Conservation (phyloP, 805 yeast genomes). For the Candida saitoana region DNA sequence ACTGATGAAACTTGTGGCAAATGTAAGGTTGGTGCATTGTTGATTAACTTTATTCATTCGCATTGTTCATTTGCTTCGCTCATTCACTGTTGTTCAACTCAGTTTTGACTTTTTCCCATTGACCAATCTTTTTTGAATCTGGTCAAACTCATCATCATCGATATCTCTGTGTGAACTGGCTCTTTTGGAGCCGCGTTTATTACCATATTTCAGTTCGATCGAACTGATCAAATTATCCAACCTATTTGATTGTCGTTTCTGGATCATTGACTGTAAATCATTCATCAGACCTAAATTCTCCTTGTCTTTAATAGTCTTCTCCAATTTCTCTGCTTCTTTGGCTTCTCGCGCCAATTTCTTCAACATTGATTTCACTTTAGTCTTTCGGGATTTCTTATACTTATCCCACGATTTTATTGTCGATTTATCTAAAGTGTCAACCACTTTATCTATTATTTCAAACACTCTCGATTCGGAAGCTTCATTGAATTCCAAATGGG, state of each 20-base stretch:
- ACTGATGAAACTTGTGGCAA: no score
- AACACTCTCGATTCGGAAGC: conserved; percentile 62
- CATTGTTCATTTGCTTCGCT: no score
- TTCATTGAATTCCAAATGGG: conserved; percentile 64
- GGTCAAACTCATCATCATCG: conserved; percentile 49
- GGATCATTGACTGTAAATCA: conserved; percentile 48
- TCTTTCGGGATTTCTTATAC: conserved; percentile 47
- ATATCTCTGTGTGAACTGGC: conserved; percentile 27
- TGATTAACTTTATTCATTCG: no score
- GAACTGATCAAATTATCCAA: conserved; percentile 45
- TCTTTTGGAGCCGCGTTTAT: conserved; percentile 33
- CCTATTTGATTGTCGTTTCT: conserved; percentile 38
- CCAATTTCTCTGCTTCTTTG: conserved; percentile 52
- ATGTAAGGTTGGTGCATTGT: no score
- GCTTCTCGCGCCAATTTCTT: conserved; percentile 61
- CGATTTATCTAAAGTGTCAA: conserved; percentile 34
- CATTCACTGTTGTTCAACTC: no score
- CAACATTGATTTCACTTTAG: conserved; percentile 44
- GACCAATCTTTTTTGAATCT: conserved; percentile 32
- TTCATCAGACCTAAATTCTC: conserved; percentile 26
- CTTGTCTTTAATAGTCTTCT: conserved; percentile 28
- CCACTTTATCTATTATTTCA: conserved; percentile 40
- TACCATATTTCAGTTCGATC: conserved; percentile 49
- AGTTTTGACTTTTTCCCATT: neutral
- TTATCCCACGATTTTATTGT: conserved; percentile 43